Conservation (phyloP, 495 filamentous ascomycete species). For the Schizothecium vesticola region DNA sequence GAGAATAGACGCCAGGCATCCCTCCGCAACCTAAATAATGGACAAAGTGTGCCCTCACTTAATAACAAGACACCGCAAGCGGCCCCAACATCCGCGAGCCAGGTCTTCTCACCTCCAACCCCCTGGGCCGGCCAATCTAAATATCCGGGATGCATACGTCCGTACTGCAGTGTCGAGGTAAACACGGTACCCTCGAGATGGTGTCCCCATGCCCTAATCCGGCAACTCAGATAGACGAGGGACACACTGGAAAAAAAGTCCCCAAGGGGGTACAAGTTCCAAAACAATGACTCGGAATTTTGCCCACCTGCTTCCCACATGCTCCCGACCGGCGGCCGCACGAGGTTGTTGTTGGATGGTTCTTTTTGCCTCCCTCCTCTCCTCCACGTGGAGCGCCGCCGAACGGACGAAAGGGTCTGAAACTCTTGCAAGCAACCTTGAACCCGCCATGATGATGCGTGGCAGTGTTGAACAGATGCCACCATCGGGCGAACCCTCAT, state of each 20-base stretch:
- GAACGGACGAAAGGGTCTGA: neutral
- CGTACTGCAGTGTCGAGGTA: neutral
- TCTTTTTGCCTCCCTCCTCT: neutral
- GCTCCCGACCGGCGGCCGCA: neutral
- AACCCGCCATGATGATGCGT: neutral
- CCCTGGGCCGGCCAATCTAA: neutral
- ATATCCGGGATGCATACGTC: neutral
- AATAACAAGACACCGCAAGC: neutral
- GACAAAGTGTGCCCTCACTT: neutral
- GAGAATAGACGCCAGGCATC: neutral
- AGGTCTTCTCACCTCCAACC: neutral
- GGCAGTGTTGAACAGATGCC: neutral
- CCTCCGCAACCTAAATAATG: neutral
- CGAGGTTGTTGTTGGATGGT: too few species aligned
- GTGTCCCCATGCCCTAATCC: neutral
- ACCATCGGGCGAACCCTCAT: neutral
- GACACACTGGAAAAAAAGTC: neutral
- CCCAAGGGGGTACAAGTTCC: neutral
- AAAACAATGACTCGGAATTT: neutral
- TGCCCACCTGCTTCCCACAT: neutral
- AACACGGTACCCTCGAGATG: neutral
- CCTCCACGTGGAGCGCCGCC: neutral
- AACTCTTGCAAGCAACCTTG: neutral
- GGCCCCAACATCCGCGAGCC: neutral
- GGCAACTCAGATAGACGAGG: neutral